Evolutionary conservation across 1,284 basidiomycete species (phyloP), one percentile per base, ranked within the genome.

Genomic region (Cutaneotrichosporon arboriforme): DNA sequence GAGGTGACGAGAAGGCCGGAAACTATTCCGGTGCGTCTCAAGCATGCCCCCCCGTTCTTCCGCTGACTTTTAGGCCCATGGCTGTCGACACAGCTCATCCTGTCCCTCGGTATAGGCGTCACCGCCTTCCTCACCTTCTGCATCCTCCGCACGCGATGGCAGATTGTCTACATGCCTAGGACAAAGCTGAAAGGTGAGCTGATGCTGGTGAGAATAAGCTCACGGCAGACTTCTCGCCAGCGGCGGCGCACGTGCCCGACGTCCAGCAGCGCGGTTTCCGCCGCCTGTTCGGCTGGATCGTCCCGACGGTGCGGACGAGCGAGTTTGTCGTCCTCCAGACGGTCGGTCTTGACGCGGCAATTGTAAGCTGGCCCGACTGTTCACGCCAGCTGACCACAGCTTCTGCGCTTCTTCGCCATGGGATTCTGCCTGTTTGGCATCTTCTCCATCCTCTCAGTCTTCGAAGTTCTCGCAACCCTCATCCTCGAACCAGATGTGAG

Each of bases 301-400:
- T 91, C 59, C 94, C 94, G 1, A 97, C 93, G 0, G 80, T 97
- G 51, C 80, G 81, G 52, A 90, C 88, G 0, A 90, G 89, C 40
- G 94, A 97, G 68, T 90, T 88, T 64, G 88, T 89, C 3, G 85
- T 97, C n/a, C 79, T 97, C 0, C 93, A 97, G 70, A 93, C 94
- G 38, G 93, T 97, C 12, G 94, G 94, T 0, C 77, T 98, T 45
- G 94, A 98, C 74, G 94, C 92, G 37, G 91, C 91, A 5, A 91
- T 97, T 63, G 90, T 85, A 61, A 58, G 80, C 74, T 31, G 26
- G 26, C 26, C 5, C 5, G 26, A 5, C 10, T 5, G 26, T 5
- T 31, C 10, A n/a, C n/a, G 34, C 8, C 21, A 0, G 33, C 53
- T 39, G 50, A 57, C 44, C 13, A 9, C 50, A 93, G 90, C 80